These are phyloP conservation scores for Wickerhamomyces silvicola DNA, from an alignment of 805 yeast genomes.

Conservation along the genomic window DNA sequence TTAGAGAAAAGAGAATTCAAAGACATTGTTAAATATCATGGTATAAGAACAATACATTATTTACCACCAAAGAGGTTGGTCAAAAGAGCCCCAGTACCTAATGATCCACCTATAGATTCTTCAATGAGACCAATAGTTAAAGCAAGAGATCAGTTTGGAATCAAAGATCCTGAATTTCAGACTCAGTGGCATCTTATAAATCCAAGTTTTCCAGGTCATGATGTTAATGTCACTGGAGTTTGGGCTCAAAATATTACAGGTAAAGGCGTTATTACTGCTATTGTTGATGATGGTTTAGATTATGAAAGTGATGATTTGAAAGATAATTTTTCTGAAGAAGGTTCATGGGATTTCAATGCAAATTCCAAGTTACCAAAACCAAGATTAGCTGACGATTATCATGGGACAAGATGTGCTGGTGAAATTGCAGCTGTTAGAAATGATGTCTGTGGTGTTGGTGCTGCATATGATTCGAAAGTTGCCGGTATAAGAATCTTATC, in stretches of 20 bases:
- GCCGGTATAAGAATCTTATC: conserved; percentile 88
- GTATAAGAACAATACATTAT: conserved; percentile 45
- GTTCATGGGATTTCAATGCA: conserved; percentile 92
- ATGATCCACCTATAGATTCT: conserved; percentile 41
- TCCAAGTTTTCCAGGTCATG: conserved; percentile 66
- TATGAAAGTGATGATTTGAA: conserved; percentile 67
- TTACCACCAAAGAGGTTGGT: conserved; percentile 47
- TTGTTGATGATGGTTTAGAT: conserved; percentile 94
- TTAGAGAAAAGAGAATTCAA: conserved; percentile 13
- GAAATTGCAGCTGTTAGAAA: conserved; percentile 86
- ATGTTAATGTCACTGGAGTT: conserved; percentile 77
- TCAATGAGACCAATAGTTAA: conserved; percentile 39
- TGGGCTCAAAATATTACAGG: conserved; percentile 86
- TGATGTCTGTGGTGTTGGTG: conserved; percentile 91
- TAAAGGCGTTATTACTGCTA: conserved; percentile 72
- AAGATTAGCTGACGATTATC: conserved; percentile 72
- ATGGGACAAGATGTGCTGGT: conserved; percentile 97
- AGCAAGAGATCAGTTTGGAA: conserved; percentile 47
- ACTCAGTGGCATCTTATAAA: conserved; percentile 93
- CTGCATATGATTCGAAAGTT: conserved; percentile 82
- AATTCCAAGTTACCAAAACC: conserved; percentile 75
- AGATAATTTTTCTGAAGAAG: conserved; percentile 62
- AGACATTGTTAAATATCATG: conserved; percentile 9
- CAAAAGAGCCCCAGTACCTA: conserved; percentile 53
- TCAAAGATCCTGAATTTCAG: conserved; percentile 76